Evolutionary conservation across 495 filamentous ascomycete genomes (phyloP).

Genomic region (Xylaria cubensis): DNA sequence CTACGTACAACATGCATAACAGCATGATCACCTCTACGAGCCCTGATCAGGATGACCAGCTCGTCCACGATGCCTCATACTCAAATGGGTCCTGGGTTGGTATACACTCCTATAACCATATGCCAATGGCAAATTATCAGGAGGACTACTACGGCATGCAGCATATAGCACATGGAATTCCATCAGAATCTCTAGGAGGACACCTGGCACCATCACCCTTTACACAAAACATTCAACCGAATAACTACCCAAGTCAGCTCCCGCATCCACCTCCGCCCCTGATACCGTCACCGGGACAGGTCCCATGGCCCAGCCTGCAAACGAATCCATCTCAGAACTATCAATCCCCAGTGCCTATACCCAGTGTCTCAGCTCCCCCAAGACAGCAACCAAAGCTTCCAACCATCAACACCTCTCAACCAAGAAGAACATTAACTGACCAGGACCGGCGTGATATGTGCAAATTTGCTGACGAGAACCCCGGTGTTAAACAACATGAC

Average conservation of each 20-base stretch:
- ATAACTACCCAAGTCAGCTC: slow-evolving; percentile 42
- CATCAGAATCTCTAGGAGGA: slow-evolving; percentile 52
- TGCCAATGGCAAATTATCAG: slow-evolving; percentile 55
- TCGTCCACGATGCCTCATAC: slow-evolving; percentile 52
- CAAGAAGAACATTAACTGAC: slow-evolving; percentile 91
- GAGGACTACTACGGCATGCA: slow-evolving; percentile 49
- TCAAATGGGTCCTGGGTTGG: slow-evolving; percentile 53
- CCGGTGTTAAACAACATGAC: slow-evolving; percentile 94
- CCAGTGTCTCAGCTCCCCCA: slow-evolving; percentile 57
- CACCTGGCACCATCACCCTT: slow-evolving; percentile 52
- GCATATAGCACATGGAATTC: slow-evolving; percentile 52
- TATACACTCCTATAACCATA: slow-evolving; percentile 54
- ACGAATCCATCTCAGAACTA: slow-evolving; percentile 60
- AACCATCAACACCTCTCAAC: slow-evolving; percentile 64
- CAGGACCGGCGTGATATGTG: slow-evolving; percentile 93
- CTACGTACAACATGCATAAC: slow-evolving; percentile 54
- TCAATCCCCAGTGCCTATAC: slow-evolving; percentile 61
- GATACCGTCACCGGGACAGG: slow-evolving; percentile 61
- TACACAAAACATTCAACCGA: slow-evolving; percentile 46
- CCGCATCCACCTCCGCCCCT: slow-evolving; percentile 61
- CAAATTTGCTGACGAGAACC: slow-evolving; percentile 92
- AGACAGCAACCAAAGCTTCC: slow-evolving; percentile 53
- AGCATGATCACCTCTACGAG: slow-evolving; percentile 54
- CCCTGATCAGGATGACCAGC: slow-evolving; percentile 56
- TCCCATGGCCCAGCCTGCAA: slow-evolving; percentile 74